phyloP scores from a whole-genome alignment of 345 rosid genomes.

The Corchorus olitorius region DNA sequence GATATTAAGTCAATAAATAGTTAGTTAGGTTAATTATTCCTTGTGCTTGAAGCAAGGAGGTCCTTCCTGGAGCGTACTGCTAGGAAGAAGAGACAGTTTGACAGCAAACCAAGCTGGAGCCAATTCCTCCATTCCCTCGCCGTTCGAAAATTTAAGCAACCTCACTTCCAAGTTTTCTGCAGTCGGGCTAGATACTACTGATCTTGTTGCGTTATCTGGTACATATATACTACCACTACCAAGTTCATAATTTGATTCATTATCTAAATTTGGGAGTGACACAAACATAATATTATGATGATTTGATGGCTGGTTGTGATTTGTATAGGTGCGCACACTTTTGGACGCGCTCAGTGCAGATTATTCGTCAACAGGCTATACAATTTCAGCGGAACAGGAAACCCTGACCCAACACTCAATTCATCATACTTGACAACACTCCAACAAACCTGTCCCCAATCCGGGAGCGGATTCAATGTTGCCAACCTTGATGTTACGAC shows the following conservation, averaged over 20 bases:
- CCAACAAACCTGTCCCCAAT: constrained; percentile 39
- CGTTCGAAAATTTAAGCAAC: constrained; percentile 44
- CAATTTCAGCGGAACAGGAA: constrained; percentile 41
- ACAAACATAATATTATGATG: not conserved
- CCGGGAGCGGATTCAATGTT: constrained; percentile 21
- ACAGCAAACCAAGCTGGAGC: constrained; percentile 55
- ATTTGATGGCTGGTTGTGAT: not conserved
- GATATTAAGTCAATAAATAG: not conserved
- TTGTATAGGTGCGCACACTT: constrained; percentile 45
- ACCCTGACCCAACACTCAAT: constrained; percentile 42
- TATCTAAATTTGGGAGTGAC: not conserved
- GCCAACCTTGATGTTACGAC: constrained; percentile 45
- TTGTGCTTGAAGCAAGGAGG: constrained; percentile 68
- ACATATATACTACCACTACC: constrained; percentile 5
- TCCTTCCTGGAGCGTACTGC: constrained; percentile 61
- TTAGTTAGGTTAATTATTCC: no score
- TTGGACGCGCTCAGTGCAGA: constrained; percentile 46
- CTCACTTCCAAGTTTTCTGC: constrained; percentile 55
- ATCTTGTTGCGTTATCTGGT: constrained; percentile 79
- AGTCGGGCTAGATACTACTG: constrained; percentile 62
- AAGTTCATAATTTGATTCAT: not conserved
- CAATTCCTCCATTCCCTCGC: constrained; percentile 53
- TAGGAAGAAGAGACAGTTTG: constrained; percentile 76
- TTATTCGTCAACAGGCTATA: constrained; percentile 42
- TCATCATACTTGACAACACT: constrained; percentile 34